These are phyloP conservation scores for Myxozyma sirexii DNA, from an alignment of 805 yeast species.

Conservation along the genomic window DNA sequence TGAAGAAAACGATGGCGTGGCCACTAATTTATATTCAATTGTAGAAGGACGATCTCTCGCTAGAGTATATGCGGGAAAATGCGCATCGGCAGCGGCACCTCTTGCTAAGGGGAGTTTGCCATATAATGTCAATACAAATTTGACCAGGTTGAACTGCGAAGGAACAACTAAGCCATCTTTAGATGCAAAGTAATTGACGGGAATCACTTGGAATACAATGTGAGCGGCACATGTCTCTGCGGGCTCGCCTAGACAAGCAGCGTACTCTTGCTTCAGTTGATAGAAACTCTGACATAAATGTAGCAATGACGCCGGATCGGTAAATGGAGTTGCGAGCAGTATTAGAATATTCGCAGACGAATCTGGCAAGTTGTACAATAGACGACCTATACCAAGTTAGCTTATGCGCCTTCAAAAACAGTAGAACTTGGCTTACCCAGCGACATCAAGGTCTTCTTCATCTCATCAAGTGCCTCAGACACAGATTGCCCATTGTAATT, in stretches of 20 bases:
- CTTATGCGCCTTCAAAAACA: background rate
- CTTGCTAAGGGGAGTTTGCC: conserved; percentile 36
- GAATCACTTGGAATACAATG: conserved; percentile 28
- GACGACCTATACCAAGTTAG: conserved; percentile 11
- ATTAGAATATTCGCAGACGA: conserved; percentile 16
- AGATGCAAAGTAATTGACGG: conserved; percentile 33
- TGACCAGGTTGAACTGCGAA: conserved; percentile 38
- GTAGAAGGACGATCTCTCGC: conserved; percentile 42
- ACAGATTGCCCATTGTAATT: conserved; percentile 1
- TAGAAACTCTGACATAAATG: conserved; percentile 28
- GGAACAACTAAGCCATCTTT: conserved; percentile 38
- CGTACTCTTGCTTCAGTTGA: conserved; percentile 26
- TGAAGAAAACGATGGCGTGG: conserved; percentile 41
- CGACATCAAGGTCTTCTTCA: conserved; percentile 8
- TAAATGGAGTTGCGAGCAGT: conserved; percentile 24
- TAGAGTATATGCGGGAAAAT: conserved; percentile 41
- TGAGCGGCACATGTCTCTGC: conserved; percentile 7
- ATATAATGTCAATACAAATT: conserved; percentile 40
- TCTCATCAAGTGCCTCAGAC: conserved; percentile 26
- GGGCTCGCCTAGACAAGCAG: conserved; percentile 3
- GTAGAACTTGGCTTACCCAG: conserved; percentile 4
- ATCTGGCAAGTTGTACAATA: conserved; percentile 10
- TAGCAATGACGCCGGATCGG: conserved; percentile 29
- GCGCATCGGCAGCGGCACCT: conserved; percentile 4
- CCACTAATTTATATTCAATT: conserved; percentile 38